Base-by-base conservation (phyloP, 352 stramenopile species). In the Phytophthora hibernalis region DNA sequence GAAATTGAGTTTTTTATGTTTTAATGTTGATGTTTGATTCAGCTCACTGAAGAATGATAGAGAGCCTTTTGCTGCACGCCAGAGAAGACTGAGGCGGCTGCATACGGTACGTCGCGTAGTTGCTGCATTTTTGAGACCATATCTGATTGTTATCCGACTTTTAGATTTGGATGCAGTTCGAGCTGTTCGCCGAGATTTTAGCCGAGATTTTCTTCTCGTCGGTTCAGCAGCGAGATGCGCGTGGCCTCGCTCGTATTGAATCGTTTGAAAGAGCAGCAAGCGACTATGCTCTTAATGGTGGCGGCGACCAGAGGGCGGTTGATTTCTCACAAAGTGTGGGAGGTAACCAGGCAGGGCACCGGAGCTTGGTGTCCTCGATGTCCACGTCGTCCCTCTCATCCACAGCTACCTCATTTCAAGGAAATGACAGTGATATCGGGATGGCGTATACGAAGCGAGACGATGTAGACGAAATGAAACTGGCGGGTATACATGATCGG, bases 101-200 rank as follows among this genome's bases (percentile, higher is more conserved):
- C 86, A 93, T 58, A 80, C 82, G 55, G 83, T 93, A 18, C 40
- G 74, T 65, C 21, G 15, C 12, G 13, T 11, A 21, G 3, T 18
- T 21, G 37, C 37, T 43, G 37, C 22, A 44, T 2, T 2, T 21
- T n/a, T n/a, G 16, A 12, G 8, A 44, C 16, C 4, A 5, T 4
- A 22, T 44, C n/a, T 22, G 16, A 12, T 44, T 18, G 7, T 44
- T 20, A n/a, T 44, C 16, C 33, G n/a, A 11, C 5, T 40, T 51
- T n/a, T 57, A 93, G 85, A 91, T 91, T 38, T 93, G 82, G 83
- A 49, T 92, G 4, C 85, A 93, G 53, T 93, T 93, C 45, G 79
- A 92, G 49, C 38, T 89, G 20, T 93, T 92, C 35, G 74, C 78
- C 0, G 85, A 93, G 33, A 62, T 88, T 24, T 43, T 92, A 12